Percentiles rank a stretch among this genome's conserved stretches.
Conservation (phyloP, 208 protist genomes). For the Histomonas meleagridis region DNA sequence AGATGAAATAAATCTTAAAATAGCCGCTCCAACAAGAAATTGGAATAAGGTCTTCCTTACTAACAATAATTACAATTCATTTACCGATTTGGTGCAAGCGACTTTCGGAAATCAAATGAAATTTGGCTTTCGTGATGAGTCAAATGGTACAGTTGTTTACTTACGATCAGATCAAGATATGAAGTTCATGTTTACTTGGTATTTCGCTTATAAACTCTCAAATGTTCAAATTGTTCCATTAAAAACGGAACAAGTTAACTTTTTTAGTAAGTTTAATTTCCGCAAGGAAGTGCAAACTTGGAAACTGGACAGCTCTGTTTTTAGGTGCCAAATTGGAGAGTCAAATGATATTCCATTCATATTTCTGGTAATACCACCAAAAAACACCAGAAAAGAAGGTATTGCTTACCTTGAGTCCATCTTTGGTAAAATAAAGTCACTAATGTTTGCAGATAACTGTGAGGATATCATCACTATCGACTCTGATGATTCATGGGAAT, state of each 20-base stretch:
- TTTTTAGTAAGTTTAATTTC: neutral
- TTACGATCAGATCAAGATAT: neutral
- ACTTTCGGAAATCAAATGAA: too few species aligned
- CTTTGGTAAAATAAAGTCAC: neutral
- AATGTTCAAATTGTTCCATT: neutral
- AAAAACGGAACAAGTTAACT: neutral
- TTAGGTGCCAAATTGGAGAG: neutral
- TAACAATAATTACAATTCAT: too few species aligned
- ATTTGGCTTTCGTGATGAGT: neutral
- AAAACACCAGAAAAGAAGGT: neutral
- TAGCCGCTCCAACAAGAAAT: neutral
- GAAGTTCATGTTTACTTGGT: neutral
- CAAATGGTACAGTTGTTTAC: neutral
- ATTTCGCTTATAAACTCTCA: neutral
- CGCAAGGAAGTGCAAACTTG: neutral
- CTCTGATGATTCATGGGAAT: conserved; percentile 24
- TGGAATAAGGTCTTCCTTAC: too few species aligned
- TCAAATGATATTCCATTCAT: neutral
- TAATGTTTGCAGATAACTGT: conserved; percentile 2
- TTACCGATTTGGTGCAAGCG: too few species aligned
- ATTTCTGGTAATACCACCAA: neutral
- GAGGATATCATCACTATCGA: conserved; percentile 30
- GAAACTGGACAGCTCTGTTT: neutral
- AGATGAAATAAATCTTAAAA: neutral
- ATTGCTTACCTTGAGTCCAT: neutral